Evolutionary conservation across 139 green algal genomes (phyloP).

Genomic region (Monoraphidium neglectum): DNA sequence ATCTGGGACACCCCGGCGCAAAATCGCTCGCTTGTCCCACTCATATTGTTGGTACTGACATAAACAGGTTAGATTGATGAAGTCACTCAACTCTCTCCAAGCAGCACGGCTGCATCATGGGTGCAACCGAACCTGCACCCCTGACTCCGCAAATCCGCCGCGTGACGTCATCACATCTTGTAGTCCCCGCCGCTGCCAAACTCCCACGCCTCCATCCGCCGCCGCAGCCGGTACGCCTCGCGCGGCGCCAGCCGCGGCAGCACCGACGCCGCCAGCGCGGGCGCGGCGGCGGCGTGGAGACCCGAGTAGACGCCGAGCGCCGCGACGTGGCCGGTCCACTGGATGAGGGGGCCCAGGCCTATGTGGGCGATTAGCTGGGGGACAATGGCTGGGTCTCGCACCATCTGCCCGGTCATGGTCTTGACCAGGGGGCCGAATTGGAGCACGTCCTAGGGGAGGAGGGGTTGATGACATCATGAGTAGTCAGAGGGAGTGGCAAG

Average conservation of each 20-base stretch:
- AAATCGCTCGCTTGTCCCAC: too few species aligned
- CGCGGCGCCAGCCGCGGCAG: neutral
- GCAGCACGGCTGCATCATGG: too few species aligned
- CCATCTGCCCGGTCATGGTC: conserved; percentile 38
- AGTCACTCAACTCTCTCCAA: too few species aligned
- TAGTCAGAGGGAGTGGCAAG: neutral
- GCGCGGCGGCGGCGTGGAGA: conserved; percentile 25
- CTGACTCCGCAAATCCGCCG: too few species aligned
- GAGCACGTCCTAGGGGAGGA: conserved; percentile 77
- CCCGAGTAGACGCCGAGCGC: conserved; percentile 55
- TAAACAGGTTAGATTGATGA: too few species aligned
- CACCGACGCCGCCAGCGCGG: neutral
- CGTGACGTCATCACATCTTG: conserved; percentile 44
- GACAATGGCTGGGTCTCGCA: conserved; percentile 62
- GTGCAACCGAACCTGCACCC: too few species aligned
- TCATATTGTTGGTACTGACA: too few species aligned
- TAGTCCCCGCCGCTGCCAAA: conserved; percentile 72
- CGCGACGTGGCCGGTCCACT: conserved; percentile 71
- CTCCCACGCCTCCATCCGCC: conserved; percentile 59
- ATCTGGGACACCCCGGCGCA: too few species aligned
- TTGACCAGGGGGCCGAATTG: conserved; percentile 67
- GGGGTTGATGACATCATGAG: neutral
- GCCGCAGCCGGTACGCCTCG: conserved; percentile 15
- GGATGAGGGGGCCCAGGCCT: conserved; percentile 48
- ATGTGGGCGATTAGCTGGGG: conserved; percentile 64